Conservation (phyloP, 2,329 filamentous ascomycete species). For the Paraphaeosphaeria sporulosa region DNA sequence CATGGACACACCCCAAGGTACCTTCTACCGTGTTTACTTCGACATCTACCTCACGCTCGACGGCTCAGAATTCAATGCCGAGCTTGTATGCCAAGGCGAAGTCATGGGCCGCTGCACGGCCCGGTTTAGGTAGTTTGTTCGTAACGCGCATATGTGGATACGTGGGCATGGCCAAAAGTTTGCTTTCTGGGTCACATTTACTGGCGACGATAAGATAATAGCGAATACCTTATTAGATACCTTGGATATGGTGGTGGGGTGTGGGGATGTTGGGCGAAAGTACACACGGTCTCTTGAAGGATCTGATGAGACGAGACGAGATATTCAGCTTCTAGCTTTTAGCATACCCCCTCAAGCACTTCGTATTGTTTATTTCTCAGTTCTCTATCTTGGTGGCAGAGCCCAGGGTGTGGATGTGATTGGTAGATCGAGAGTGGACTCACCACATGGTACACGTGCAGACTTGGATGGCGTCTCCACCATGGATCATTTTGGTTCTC, state of each 20-base stretch:
- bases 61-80: conserved; percentile 96
- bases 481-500: no score
- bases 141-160: conserved; percentile 6
- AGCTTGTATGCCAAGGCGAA: conserved; percentile 98
- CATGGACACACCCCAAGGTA: conserved; percentile 96
- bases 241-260: neutral
- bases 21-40: conserved; percentile 70
- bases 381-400: neutral
- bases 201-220: conserved; percentile 10
- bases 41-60: conserved; percentile 88
- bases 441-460: neutral
- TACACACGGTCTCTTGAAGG: neutral
- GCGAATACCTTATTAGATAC: conserved; percentile 13
- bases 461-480: no score
- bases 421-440: no score
- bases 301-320: conserved; percentile 6
- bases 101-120: conserved; percentile 98
- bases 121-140: conserved; percentile 70
- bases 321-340: conserved; percentile 9
- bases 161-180: conserved; percentile 17
- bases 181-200: conserved; percentile 19
- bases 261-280: conserved; percentile 1
- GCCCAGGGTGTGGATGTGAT: no score
- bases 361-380: conserved; percentile 11
- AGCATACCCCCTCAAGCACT: conserved; percentile 14